These are phyloP conservation scores for Phanerodontia chrysosporium DNA, from an alignment of 768 basidiomycete species.

Conservation along the genomic window DNA sequence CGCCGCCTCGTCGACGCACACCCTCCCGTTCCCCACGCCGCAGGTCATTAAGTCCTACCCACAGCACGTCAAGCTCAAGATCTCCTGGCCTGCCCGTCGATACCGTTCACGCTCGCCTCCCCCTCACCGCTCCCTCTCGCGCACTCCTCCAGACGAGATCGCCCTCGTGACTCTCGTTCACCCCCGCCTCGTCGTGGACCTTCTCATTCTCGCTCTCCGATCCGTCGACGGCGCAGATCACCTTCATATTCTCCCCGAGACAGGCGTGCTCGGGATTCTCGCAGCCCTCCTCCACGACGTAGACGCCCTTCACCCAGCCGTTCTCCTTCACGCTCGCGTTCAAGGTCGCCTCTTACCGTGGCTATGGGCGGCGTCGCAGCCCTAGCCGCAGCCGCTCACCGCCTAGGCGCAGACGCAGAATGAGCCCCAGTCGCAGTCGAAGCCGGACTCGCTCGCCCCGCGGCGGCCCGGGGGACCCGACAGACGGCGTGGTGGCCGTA, in stretches of 20 bases:
- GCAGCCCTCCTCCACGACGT: slow-evolving; percentile 46
- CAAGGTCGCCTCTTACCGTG: slow-evolving; percentile 20
- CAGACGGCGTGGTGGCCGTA: slow-evolving; percentile 8
- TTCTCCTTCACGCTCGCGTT: slow-evolving; percentile 18
- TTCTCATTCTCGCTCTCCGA: slow-evolving; percentile 35
- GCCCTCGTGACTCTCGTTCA: slow-evolving; percentile 30
- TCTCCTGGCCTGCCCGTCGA: slow-evolving; percentile 8
- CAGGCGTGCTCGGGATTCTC: slow-evolving; percentile 27
- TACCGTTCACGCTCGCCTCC: slow-evolving; percentile 29
- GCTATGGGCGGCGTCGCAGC: slow-evolving; percentile 11
- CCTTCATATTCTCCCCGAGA: slow-evolving; percentile 40
- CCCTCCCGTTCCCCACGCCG: slow-evolving; percentile 22
- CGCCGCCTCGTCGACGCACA: slow-evolving; percentile 14
- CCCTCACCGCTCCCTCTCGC: slow-evolving; percentile 13
- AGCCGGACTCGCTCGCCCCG: slow-evolving; percentile 37
- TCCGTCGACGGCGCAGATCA: slow-evolving; percentile 41
- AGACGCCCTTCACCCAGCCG: slow-evolving; percentile 26
- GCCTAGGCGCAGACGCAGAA: slow-evolving; percentile 8
- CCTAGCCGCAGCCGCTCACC: slow-evolving; percentile 10
- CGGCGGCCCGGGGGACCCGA: slow-evolving; percentile 4
- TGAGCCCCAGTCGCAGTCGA: slow-evolving; percentile 20
- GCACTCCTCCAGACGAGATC: slow-evolving; percentile 14
- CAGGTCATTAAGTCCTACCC: slow-evolving; percentile 44
- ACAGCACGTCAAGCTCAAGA: slow-evolving; percentile 34
- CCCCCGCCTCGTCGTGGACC: slow-evolving; percentile 16